Percentiles rank a stretch among this genome's conserved stretches.
Evolutionary conservation across 305 asterid species (phyloP).

Genomic region (Lippia alba): DNA sequence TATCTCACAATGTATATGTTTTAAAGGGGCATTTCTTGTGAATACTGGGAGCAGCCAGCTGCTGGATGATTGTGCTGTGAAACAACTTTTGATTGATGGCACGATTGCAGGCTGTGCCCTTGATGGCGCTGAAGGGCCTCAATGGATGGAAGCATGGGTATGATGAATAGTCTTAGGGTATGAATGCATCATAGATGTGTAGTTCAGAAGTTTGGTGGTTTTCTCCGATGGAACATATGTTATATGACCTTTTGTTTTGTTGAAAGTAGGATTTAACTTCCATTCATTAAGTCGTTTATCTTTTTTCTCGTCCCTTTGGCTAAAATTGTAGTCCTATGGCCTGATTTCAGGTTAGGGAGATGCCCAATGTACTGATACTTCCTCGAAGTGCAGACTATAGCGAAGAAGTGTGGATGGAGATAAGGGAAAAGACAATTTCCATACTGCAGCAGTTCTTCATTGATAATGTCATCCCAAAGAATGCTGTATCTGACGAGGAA

Average conservation of each 20-base stretch:
- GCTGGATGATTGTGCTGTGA: slow-evolving; percentile 97
- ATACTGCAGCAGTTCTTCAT: slow-evolving; percentile 80
- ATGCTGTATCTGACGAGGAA: slow-evolving; percentile 86
- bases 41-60: slow-evolving; percentile 98
- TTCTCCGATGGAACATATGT: slow-evolving; percentile 26
- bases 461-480: slow-evolving; percentile 72
- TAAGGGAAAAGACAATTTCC: slow-evolving; percentile 87
- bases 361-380: slow-evolving; percentile 99
- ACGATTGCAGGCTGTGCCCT: slow-evolving; percentile 96
- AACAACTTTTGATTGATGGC: slow-evolving; percentile 97
- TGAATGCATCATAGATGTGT: slow-evolving; percentile 50
- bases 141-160: slow-evolving; percentile 99
- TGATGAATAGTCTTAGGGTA: slow-evolving; percentile 78
- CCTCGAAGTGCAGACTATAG: slow-evolving; percentile 99
- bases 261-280: background rate
- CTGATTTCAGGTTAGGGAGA: slow-evolving; percentile 83
- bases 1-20: slow-evolving; percentile 42
- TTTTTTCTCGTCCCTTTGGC: slow-evolving; percentile 4
- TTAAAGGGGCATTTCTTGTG: slow-evolving; percentile 93
- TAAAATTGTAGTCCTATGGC: slow-evolving; percentile 27
- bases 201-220: slow-evolving; percentile 34
- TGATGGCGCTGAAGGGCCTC: slow-evolving; percentile 99
- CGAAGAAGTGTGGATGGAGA: slow-evolving; percentile 99
- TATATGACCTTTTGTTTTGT: background rate
- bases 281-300: background rate